phyloP scores from a whole-genome alignment of 768 basidiomycete species.

The Hericium rajendrae region DNA sequence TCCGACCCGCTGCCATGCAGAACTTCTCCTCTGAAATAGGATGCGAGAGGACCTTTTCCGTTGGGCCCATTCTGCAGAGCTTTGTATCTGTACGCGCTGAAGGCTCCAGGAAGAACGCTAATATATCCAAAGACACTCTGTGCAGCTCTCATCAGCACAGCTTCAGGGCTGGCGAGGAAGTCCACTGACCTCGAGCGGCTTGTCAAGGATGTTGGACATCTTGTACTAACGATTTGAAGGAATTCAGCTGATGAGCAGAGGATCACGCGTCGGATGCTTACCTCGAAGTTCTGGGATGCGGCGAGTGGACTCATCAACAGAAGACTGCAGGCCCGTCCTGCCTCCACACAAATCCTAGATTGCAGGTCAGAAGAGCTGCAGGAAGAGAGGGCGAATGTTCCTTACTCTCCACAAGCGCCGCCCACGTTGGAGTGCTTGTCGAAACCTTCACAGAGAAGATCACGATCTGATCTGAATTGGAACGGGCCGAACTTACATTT shows the following conservation, averaged over 20 bases:
- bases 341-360: conserved; percentile 70
- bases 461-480: conserved; percentile 1
- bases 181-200: conserved; percentile 72
- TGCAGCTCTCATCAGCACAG: not conserved
- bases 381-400: not conserved
- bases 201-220: conserved; percentile 94
- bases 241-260: not conserved
- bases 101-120: conserved; percentile 84
- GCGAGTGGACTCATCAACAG: conserved; percentile 69
- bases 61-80: conserved; percentile 81
- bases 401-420: conserved; percentile 89
- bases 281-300: conserved; percentile 94
- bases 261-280: conserved; percentile 13
- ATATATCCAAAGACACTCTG: conserved; percentile 82
- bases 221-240: conserved; percentile 50
- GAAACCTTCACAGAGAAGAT: conserved; percentile 34
- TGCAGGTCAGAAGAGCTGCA: not conserved
- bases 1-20: conserved; percentile 60
- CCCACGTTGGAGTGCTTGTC: conserved; percentile 81
- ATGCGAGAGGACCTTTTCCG: conserved; percentile 83
- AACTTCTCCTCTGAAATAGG: conserved; percentile 89
- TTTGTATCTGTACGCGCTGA: conserved; percentile 85
- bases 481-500: conserved; percentile 43
- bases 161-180: not conserved
- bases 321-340: conserved; percentile 61